Percentiles rank a stretch among this genome's conserved stretches.
phyloP scores from a whole-genome alignment of 1,139 yeast genomes.

The Insectozyma bohioensis region DNA sequence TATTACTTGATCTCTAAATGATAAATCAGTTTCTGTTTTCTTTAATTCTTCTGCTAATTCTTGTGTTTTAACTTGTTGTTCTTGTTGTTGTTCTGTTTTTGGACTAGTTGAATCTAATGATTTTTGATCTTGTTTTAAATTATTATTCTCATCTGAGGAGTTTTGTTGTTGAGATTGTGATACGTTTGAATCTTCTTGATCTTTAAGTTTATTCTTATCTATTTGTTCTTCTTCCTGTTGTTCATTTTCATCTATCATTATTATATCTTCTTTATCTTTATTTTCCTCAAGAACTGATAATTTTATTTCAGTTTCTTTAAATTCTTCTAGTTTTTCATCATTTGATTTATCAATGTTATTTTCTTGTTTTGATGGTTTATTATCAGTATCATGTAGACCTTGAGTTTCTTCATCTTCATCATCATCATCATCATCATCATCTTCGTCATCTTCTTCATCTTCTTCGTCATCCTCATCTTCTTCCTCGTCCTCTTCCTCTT shows the following conservation, averaged over 20 bases:
- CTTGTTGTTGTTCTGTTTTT: neutral
- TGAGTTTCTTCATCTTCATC: conserved; percentile 20
- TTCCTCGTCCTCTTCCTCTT: conserved; percentile 22
- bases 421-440: conserved; percentile 19
- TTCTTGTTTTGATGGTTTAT: conserved; percentile 1
- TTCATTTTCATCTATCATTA: conserved; percentile 5
- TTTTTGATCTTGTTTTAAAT: too few species aligned
- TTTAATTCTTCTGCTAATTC: conserved; percentile 4
- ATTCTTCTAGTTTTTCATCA: conserved; percentile 6
- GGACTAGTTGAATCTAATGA: conserved; percentile 5
- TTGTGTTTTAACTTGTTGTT: conserved; percentile 1
- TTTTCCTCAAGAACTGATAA: conserved; percentile 5
- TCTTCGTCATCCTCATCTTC: conserved; percentile 29
- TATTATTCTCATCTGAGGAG: too few species aligned
- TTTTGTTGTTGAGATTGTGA: too few species aligned
- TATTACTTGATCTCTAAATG: conserved; percentile 38
- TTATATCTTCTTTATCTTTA: conserved; percentile 9
- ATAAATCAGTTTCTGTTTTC: conserved; percentile 8
- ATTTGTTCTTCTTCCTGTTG: neutral
- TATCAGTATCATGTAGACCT: conserved; percentile 17
- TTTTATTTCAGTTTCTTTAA: conserved; percentile 3
- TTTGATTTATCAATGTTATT: too few species aligned
- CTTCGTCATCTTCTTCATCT: conserved; percentile 24
- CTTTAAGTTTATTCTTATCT: conserved; percentile 13
- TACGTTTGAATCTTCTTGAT: conserved; percentile 8